Evolutionary conservation across 495 filamentous ascomycete species (phyloP), one percentile per base, ranked within the genome.

Genomic region (Penicillium egyptiacum): DNA sequence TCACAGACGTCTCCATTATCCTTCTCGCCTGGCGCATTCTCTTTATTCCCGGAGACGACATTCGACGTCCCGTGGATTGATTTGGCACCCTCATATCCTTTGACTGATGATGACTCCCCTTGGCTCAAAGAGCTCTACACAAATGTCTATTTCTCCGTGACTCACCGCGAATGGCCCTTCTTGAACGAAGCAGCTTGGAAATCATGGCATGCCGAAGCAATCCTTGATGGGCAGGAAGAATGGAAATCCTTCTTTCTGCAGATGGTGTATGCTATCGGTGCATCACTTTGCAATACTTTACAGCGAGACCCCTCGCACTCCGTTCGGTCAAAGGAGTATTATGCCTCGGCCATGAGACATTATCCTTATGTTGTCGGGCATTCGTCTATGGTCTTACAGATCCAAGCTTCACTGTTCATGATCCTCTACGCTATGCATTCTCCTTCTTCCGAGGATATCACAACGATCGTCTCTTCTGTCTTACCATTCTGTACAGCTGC

Each of bases 191-290:
- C 47, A 10, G 49, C 55, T 5, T 72, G 70, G 68, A 66, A 47
- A 52, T 50, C 26, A 14, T 72, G 70, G 70, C 60, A 65, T 26
- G 53, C 49, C 9, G 60, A 72, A 5, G 57, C 55, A 26, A 35
- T 30, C 3, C 14, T 56, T 7, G 53, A 49, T 3, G 61, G 58
- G 19, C 56, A 64, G 42, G 64, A 66, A 40, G 62, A 65, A 50
- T 72, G 70, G 70, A 61, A 54, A 31, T 53, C 42, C 19, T 72
- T 70, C 50, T 70, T 70, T 43, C 37, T 72, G 16, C 55, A 55
- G 2, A 72, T 72, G 64, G 68, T 72, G 12, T 64, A 70, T 63
- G 66, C 70, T 14, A 70, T 72, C 40, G 70, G 70, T 12, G 68
- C 68, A 41, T 67, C 60, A 2, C 56, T 68, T 9, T 69, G 58